Conservation (phyloP, 805 yeast genomes). For the Candida odintsovae region DNA sequence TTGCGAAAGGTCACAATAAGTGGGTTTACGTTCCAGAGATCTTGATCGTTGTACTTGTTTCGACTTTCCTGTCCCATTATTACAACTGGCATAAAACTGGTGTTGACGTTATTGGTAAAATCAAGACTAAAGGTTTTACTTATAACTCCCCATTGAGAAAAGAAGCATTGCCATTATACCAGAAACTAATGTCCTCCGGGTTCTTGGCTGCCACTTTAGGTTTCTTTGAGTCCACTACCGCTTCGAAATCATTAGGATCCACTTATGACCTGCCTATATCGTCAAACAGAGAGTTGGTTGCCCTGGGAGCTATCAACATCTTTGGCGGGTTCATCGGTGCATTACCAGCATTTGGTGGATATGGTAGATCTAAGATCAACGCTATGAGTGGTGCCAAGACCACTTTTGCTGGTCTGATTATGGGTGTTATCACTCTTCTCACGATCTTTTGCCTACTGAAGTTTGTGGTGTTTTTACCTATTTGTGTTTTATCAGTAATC, state of each 20-base stretch:
- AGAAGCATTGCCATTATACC: conserved; percentile 40
- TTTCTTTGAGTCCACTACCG: conserved; percentile 89
- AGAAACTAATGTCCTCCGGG: conserved; percentile 57
- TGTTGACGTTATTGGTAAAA: conserved; percentile 65
- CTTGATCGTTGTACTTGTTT: conserved; percentile 55
- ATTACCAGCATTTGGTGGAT: conserved; percentile 92
- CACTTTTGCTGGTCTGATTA: conserved; percentile 74
- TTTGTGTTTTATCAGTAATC: conserved; percentile 73
- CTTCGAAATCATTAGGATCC: conserved; percentile 80
- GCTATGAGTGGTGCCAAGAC: conserved; percentile 84
- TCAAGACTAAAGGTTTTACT: conserved; percentile 45
- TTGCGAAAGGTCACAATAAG: conserved; percentile 27
- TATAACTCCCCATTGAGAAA: conserved; percentile 54
- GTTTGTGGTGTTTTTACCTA: conserved; percentile 67
- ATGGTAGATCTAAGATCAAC: conserved; percentile 88
- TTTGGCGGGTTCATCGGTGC: conserved; percentile 53
- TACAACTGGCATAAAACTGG: conserved; percentile 50
- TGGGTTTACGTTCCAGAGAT: conserved; percentile 81
- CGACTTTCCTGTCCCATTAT: conserved; percentile 49
- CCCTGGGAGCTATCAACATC: conserved; percentile 70
- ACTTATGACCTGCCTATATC: conserved; percentile 67
- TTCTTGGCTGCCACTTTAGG: conserved; percentile 81
- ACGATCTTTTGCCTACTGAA: conserved; percentile 57
- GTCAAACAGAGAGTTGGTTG: conserved; percentile 86
- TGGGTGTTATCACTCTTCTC: conserved; percentile 70